Base-by-base conservation (phyloP, 805 yeast species). In the Candida schatavii region DNA sequence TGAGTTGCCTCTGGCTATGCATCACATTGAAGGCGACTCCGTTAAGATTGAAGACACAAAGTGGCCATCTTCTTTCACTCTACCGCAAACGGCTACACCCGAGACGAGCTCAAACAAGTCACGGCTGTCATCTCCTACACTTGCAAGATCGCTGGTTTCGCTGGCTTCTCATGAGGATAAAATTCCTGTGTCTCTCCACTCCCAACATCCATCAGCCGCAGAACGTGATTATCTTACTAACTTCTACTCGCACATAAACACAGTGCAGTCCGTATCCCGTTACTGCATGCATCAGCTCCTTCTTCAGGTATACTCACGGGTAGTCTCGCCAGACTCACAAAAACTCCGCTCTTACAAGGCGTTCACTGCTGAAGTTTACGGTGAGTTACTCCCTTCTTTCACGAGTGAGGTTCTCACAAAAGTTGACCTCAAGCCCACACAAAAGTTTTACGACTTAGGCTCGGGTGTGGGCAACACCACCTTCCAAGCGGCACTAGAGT, bases 401-500 rank as follows among this genome's bases (percentile, higher is more conserved):
- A 69, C 86, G 32, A 75, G 88, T 31, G 78, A 73, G 49, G 83
- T 86, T 3, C 50, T 70, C 35, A 60, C 68, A 9, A 85, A 83
- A 54, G 83, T 88, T 38, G 74, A 72, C 1, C 63, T 89, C 38
- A 60, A 66, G 28, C 70, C 78, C 1, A 62, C 61, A 1, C 75
- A 78, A 34, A 75, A 70, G n/a, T 89, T 88, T 54, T 80, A 90
- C 47, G 97, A 90, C 62, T 68, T 90, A 19, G 97, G 97, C 0
- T 88, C 96, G 0, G 97, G 97, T 13, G 97, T 90, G 13, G 97
- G 97, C 0, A 90, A 90, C 56, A 88, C 96, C 44, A 83, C 85
- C 0, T 74, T 89, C 32, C 97, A 89, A 59, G 95, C 96, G 0
- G 88, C 96, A 0, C 61, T 90, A 27, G 96, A 89, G 53, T 80